Evolutionary conservation across 1,284 basidiomycete genomes (phyloP).

Genomic region (Tetrapyrgos nigripes): DNA sequence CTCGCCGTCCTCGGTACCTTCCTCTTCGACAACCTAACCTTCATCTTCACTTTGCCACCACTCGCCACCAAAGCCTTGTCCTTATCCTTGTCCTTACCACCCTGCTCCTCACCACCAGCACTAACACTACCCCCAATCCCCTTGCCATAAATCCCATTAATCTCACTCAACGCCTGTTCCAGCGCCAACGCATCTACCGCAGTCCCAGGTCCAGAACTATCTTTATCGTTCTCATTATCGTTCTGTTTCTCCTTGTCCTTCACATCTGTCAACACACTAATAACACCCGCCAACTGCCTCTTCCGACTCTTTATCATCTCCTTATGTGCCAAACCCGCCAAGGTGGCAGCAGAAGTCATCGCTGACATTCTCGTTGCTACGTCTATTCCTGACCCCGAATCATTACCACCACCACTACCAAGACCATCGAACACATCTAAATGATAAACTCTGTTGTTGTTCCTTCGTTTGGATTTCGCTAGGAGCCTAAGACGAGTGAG

Average conservation of each 20-base stretch:
- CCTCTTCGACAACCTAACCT: constrained; percentile 38
- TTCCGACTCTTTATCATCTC: constrained; percentile 72
- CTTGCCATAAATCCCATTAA: neutral
- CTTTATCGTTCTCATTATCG: neutral
- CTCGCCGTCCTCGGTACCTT: constrained; percentile 31
- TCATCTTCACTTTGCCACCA: constrained; percentile 29
- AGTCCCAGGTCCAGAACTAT: too few species aligned
- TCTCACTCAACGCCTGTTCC: constrained; percentile 65
- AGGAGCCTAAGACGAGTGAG: neutral
- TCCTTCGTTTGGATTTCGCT: neutral
- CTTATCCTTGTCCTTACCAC: neutral
- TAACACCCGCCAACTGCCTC: constrained; percentile 68
- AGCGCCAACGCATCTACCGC: constrained; percentile 72
- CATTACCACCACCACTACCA: constrained; percentile 41
- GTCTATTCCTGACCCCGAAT: constrained; percentile 39
- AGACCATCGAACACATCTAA: too few species aligned
- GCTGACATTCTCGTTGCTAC: neutral
- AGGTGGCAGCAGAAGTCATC: constrained; percentile 58
- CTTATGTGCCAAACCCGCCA: constrained; percentile 76
- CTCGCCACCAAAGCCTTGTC: neutral
- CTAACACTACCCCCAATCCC: neutral
- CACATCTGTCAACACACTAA: constrained; percentile 57
- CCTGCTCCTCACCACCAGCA: neutral
- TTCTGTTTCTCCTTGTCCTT: neutral
- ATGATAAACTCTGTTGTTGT: neutral